Evolutionary conservation across 495 filamentous ascomycete genomes (phyloP), one percentile per base, ranked within the genome.

Genomic region (Penicillium nucicola): DNA sequence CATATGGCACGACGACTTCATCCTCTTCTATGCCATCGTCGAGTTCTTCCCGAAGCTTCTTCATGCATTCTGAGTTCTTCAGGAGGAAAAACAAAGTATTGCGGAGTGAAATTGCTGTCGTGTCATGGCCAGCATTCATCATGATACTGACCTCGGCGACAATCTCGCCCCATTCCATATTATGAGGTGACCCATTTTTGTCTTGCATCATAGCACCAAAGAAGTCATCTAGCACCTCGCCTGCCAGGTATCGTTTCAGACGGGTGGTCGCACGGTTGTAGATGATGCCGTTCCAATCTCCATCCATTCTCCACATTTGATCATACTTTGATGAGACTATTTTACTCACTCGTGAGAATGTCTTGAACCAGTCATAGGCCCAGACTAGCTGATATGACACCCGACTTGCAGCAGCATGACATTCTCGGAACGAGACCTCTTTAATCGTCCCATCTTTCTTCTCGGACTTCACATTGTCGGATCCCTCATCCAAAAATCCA

Each of bases 1-100:
- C 65, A 41, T 70, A 72, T 0, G 63, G 51, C 1, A 62, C 70
- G 25, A 76, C 55, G 3, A 62, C 46, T 44, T 60, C 64, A 11
- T 70, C 66, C 11, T 60, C 47, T 5, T 67, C 60, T n/a, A 70
- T 39, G 1, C 61, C 62, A 0, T 56, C 53, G 25, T 73, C 83
- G 2, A 87, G 62, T 55, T 87, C 84, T 31, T 74, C 39, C 4
- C 77, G 75, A 1, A 85, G 74, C 57, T 75, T 80, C 5, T 56
- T 50, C 46, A 82, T 64, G 1, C 58, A 60, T 2, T 69, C 54
- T 0, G 77, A 80, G 48, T 81, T 68, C 34, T 73, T 77, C 28
- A 84, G 50, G 0, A 87, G 68, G 30, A 71, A 64, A 58, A 76
- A 84, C 52, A 86, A 45, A 12, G 63, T 61, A 19, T 74, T 75